A percentile compares a stretch with the other conserved stretches of the same genome.
Conservation (phyloP, 352 stramenopile species). For the Thraustotheca clavata region DNA sequence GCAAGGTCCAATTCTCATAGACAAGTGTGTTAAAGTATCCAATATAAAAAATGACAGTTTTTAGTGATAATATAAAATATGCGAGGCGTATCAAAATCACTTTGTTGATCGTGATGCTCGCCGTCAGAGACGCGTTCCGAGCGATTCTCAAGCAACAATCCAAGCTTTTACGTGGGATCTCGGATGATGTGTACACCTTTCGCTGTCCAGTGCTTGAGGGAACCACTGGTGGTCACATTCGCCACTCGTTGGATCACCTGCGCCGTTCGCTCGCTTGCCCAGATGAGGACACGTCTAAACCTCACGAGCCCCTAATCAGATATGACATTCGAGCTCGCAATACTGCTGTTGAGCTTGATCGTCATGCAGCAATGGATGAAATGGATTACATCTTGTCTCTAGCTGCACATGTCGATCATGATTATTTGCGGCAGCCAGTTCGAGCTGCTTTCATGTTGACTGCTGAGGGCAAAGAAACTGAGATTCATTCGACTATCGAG, state of each 20-base stretch:
- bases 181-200: constrained; percentile 57
- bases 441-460: constrained; percentile 72
- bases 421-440: constrained; percentile 26
- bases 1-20: too few relatives aligned
- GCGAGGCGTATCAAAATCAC: too few relatives aligned
- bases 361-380: constrained; percentile 37
- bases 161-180: constrained; percentile 35
- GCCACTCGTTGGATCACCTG: constrained; percentile 73
- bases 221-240: constrained; percentile 61
- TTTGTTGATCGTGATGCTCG: background rate
- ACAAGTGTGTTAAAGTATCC: too few relatives aligned
- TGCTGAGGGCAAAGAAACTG: constrained; percentile 51
- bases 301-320: constrained; percentile 26
- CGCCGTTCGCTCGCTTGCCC: constrained; percentile 49
- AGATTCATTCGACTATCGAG: constrained; percentile 58
- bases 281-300: constrained; percentile 6
- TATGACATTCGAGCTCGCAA: constrained; percentile 68
- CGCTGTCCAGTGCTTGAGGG: constrained; percentile 48
- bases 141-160: constrained; percentile 66
- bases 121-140: constrained; percentile 22
- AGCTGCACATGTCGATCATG: constrained; percentile 28
- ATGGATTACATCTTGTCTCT: constrained; percentile 37
- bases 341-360: constrained; percentile 57
- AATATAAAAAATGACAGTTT: too few relatives aligned
- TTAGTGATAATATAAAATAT: too few relatives aligned